These are phyloP conservation scores for Calendula officinalis DNA, from an alignment of 129 eudicot species.

Conservation along the genomic window DNA sequence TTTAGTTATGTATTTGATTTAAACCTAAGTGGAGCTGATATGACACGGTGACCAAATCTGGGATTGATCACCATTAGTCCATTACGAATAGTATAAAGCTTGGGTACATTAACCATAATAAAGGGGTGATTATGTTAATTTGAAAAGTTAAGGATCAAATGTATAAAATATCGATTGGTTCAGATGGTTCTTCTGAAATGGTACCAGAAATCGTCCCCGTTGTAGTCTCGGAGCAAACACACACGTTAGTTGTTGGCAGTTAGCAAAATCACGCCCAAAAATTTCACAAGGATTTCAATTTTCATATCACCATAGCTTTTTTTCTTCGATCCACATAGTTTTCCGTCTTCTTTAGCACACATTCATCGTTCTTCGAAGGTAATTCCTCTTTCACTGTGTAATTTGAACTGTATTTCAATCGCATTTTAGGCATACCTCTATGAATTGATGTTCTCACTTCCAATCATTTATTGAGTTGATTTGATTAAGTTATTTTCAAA, in stretches of 20 bases:
- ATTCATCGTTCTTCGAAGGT: slow-evolving; percentile 19
- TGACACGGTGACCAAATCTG: too few species aligned
- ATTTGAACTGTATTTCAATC: slow-evolving; percentile 6
- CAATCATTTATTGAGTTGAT: neutral
- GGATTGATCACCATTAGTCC: too few species aligned
- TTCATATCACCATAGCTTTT: neutral
- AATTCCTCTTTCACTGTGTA: neutral
- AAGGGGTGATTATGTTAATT: too few species aligned
- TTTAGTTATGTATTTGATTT: too few species aligned
- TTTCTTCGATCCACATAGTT: slow-evolving; percentile 14
- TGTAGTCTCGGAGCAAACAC: neutral
- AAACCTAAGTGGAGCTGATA: too few species aligned
- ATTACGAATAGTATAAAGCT: too few species aligned
- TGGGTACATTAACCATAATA: too few species aligned
- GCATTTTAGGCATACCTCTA: slow-evolving; percentile 5
- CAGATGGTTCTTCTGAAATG: too few species aligned
- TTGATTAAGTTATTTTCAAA: neutral
- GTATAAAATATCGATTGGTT: too few species aligned
- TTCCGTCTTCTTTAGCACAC: neutral
- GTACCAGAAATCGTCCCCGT: neutral
- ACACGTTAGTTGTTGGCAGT: neutral
- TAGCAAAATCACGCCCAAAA: neutral
- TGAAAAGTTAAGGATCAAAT: too few species aligned
- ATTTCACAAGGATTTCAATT: neutral
- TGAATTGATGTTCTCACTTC: slow-evolving; percentile 15